A percentile compares a stretch with the other conserved stretches of the same genome.
These are phyloP conservation scores for Ceratocystis eucalypticola DNA, from an alignment of 2,329 filamentous ascomycete species.

Conservation along the genomic window DNA sequence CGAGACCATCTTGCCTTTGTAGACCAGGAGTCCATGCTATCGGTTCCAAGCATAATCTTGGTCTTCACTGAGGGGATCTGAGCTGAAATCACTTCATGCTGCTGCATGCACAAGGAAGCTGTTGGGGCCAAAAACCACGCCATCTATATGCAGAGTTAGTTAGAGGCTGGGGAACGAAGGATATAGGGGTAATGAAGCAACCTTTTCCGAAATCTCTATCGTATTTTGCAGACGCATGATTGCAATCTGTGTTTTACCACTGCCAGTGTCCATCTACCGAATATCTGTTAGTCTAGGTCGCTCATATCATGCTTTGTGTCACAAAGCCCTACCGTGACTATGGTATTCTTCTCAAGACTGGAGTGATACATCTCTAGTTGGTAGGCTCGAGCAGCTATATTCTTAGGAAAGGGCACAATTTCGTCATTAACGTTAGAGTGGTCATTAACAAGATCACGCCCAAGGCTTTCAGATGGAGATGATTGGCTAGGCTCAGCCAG, in stretches of 20 bases:
- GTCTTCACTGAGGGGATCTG: constrained; percentile 48
- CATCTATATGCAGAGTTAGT: constrained; percentile 31
- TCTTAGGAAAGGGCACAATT: not conserved
- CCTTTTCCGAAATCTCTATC: not conserved
- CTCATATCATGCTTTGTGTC: constrained; percentile 18
- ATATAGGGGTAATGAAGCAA: not conserved
- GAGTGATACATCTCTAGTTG: constrained; percentile 64
- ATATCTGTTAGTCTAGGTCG: not conserved
- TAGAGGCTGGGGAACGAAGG: constrained; percentile 19
- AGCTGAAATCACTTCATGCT: constrained; percentile 43
- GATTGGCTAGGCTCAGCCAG: not conserved
- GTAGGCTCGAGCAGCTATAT: constrained; percentile 44
- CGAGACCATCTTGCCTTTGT: constrained; percentile 52
- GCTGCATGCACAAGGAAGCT: constrained; percentile 52
- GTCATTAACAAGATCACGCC: not conserved
- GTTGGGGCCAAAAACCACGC: constrained; percentile 67
- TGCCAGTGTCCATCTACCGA: constrained; percentile 68
- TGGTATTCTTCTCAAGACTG: constrained; percentile 55
- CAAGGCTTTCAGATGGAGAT: not conserved
- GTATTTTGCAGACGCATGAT: constrained; percentile 12
- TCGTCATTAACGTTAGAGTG: not conserved
- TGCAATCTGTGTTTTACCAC: constrained; percentile 60
- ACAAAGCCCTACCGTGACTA: constrained; percentile 46
- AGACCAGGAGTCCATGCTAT: constrained; percentile 62
- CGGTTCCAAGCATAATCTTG: constrained; percentile 51